A percentile compares a stretch with the other conserved stretches of the same genome.
Conservation (phyloP, 2,329 filamentous ascomycete species). For the Diaporthe longicolla region DNA sequence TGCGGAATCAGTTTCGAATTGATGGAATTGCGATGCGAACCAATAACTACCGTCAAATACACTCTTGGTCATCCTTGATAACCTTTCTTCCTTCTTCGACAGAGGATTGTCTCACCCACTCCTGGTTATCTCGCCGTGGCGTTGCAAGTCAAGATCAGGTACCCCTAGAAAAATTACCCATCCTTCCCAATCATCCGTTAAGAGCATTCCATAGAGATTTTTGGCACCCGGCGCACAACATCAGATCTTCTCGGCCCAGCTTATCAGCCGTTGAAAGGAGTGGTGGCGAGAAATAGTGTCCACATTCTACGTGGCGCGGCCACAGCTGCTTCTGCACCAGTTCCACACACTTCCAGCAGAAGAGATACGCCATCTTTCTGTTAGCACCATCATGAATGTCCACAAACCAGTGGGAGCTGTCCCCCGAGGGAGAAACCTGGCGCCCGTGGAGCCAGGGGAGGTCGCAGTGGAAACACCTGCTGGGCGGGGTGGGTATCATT, state of each 20-base stretch:
- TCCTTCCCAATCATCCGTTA: neutral
- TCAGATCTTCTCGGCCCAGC: neutral
- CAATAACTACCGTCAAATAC: too few species aligned
- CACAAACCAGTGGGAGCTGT: constrained; percentile 39
- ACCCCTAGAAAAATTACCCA: neutral
- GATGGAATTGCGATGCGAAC: neutral
- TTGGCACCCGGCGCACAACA: constrained; percentile 22
- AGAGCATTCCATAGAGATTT: neutral
- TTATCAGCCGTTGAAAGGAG: neutral
- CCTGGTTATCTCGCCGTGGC: neutral
- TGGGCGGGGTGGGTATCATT: constrained; percentile 6
- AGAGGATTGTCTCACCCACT: neutral
- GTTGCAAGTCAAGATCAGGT: neutral
- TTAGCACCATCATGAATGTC: constrained; percentile 36
- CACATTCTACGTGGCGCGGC: constrained; percentile 30
- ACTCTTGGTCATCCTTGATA: neutral
- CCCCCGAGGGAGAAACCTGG: constrained; percentile 15
- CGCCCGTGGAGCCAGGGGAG: neutral
- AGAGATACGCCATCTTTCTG: constrained; percentile 37
- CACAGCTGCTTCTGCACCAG: constrained; percentile 29
- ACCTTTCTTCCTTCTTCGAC: neutral
- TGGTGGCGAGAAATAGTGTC: constrained; percentile 26
- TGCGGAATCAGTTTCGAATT: too few species aligned
- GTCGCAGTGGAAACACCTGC: constrained; percentile 37
- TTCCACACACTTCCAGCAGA: constrained; percentile 38